Conservation (phyloP, 192 early-diverging fungal genomes). For the Podochytrium sp. region DNA sequence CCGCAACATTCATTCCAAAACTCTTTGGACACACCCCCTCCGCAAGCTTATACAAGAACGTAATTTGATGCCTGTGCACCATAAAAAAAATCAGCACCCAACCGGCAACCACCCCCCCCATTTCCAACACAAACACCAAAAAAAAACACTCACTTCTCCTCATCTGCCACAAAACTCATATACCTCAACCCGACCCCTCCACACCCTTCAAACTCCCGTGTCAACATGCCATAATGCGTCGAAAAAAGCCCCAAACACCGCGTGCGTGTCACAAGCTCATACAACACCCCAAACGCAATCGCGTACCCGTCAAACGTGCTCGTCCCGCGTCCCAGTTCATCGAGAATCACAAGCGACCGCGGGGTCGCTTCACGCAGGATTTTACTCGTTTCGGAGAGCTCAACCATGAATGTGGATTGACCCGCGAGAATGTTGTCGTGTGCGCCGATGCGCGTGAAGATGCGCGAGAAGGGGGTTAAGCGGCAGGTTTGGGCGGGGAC, state of each 20-base stretch:
- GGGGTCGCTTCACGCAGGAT: slow-evolving; percentile 92
- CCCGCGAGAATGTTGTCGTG: slow-evolving; percentile 96
- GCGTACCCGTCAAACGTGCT: slow-evolving; percentile 96
- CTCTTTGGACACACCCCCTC: slow-evolving; percentile 87
- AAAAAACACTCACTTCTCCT: slow-evolving; percentile 54
- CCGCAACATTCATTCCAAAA: slow-evolving; percentile 98
- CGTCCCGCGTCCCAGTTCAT: slow-evolving; percentile 97
- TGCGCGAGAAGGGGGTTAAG: slow-evolving; percentile 85
- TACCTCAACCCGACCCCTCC: slow-evolving; percentile 75
- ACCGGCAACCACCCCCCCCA: too few relatives aligned
- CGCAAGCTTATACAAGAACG: slow-evolving; percentile 91
- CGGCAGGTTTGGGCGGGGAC: slow-evolving; percentile 81
- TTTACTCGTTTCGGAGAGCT: slow-evolving; percentile 90
- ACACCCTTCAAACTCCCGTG: slow-evolving; percentile 80
- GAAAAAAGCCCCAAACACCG: slow-evolving; percentile 93
- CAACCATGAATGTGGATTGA: slow-evolving; percentile 94
- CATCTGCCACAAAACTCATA: slow-evolving; percentile 76
- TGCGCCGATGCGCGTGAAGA: slow-evolving; percentile 96
- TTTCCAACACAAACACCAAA: not conserved
- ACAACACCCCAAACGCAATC: slow-evolving; percentile 90
- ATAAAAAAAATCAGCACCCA: too few relatives aligned
- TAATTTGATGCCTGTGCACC: slow-evolving; percentile 73
- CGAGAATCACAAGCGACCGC: slow-evolving; percentile 89
- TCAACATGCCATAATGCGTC: slow-evolving; percentile 93
- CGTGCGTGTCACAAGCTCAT: slow-evolving; percentile 77